A percentile compares a stretch with the other conserved stretches of the same genome.
These are phyloP conservation scores for Calocera cornea DNA, from an alignment of 768 basidiomycete genomes.

Conservation along the genomic window DNA sequence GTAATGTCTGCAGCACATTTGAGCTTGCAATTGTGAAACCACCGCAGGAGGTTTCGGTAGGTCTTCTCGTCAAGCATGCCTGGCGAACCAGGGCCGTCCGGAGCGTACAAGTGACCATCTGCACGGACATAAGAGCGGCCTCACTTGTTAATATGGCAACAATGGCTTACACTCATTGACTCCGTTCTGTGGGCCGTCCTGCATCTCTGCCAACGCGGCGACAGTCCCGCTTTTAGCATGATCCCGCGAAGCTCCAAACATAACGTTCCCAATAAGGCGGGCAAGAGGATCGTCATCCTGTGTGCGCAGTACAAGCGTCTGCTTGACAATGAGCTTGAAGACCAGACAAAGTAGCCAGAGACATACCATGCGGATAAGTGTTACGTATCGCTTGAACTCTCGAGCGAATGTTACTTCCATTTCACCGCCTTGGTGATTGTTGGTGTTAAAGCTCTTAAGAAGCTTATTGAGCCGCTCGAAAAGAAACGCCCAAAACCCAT, in stretches of 20 bases:
- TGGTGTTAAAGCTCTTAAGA: conserved; percentile 26
- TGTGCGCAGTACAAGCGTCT: background rate
- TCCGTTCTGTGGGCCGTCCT: background rate
- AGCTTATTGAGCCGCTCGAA: conserved; percentile 28
- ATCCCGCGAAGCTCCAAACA: background rate
- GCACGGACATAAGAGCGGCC: background rate
- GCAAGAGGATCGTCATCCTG: background rate
- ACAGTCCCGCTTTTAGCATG: background rate
- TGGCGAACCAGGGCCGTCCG: background rate
- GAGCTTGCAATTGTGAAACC: background rate
- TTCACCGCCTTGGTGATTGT: conserved; percentile 23
- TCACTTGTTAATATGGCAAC: background rate
- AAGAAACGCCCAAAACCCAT: conserved; percentile 29
- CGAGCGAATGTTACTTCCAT: conserved; percentile 25
- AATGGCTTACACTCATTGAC: background rate
- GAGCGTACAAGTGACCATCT: background rate
- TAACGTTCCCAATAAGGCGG: background rate
- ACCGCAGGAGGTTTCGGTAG: background rate
- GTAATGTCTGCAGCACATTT: background rate
- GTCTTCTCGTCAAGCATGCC: background rate
- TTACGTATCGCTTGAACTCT: conserved; percentile 12
- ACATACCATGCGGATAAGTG: background rate
- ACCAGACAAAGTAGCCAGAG: background rate
- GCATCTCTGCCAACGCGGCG: background rate
- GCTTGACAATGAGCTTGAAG: background rate